Conservation (phyloP, 345 rosid species). For the Populus deltoides region DNA sequence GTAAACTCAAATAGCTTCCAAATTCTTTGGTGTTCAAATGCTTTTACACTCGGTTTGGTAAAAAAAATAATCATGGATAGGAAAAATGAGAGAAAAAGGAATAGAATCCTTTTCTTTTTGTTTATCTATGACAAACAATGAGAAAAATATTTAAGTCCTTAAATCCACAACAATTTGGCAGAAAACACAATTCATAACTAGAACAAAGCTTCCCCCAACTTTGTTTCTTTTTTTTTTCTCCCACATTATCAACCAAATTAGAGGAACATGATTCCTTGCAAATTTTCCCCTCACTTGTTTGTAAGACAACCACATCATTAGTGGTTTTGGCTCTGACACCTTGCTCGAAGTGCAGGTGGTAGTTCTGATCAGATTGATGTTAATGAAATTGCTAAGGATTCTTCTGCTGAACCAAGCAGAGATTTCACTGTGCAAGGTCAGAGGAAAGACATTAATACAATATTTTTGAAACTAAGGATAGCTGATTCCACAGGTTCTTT, state of each 20-base stretch:
- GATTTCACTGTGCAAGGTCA: conserved; percentile 82
- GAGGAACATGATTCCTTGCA: neutral
- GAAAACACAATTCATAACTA: neutral
- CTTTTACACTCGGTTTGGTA: neutral
- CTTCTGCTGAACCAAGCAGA: conserved; percentile 37
- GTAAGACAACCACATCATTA: neutral
- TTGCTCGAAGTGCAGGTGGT: conserved; percentile 36
- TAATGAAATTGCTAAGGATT: conserved; percentile 21
- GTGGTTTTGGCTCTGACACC: conserved; percentile 8
- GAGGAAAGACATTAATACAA: conserved; percentile 66
- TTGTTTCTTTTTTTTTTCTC: neutral
- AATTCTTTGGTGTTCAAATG: neutral
- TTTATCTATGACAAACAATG: neutral
- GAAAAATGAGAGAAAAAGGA: neutral
- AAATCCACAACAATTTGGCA: neutral
- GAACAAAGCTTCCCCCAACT: neutral
- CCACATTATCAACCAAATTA: neutral
- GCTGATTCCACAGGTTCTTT: conserved; percentile 74
- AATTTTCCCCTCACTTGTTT: neutral
- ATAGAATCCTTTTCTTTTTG: neutral
- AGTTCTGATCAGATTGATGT: conserved; percentile 25
- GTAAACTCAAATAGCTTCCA: conserved; percentile 26
- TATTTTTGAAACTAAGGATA: conserved; percentile 82
- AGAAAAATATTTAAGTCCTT: neutral
- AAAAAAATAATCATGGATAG: neutral